Evolutionary conservation across 768 basidiomycete genomes (phyloP).

Genomic region (Termitomyces sp.): DNA sequence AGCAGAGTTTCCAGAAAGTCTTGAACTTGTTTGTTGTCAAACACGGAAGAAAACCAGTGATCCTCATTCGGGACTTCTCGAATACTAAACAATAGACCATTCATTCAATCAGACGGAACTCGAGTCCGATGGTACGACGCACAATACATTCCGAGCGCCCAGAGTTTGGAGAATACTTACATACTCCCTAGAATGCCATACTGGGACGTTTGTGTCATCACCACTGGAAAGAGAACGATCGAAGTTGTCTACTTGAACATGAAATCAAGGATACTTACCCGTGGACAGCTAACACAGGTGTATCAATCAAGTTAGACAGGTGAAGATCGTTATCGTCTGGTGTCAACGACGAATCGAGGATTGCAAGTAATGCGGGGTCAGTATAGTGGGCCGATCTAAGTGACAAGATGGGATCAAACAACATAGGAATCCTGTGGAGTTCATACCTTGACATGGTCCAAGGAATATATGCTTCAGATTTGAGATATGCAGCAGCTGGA

Average conservation of each 20-base stretch:
- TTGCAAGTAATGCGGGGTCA: conserved; percentile 66
- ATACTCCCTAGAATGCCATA: conserved; percentile 74
- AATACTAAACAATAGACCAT: conserved; percentile 31
- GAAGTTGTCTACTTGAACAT: neutral
- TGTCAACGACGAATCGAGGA: conserved; percentile 69
- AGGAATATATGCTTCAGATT: conserved; percentile 82
- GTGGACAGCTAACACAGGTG: conserved; percentile 69
- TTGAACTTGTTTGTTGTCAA: conserved; percentile 49
- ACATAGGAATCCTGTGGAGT: neutral
- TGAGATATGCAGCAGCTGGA: conserved; percentile 79
- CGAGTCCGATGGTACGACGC: neutral
- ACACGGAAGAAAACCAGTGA: conserved; percentile 67
- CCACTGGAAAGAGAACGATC: conserved; percentile 37
- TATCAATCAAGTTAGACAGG: conserved; percentile 68
- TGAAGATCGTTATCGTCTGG: conserved; percentile 88
- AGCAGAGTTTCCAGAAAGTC: conserved; percentile 43
- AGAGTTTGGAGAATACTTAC: conserved; percentile 51
- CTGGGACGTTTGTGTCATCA: conserved; percentile 81
- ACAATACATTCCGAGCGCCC: conserved; percentile 50
- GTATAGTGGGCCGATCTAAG: conserved; percentile 67
- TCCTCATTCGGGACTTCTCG: conserved; percentile 54
- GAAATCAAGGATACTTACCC: conserved; percentile 43
- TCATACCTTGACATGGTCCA: conserved; percentile 54
- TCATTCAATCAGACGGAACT: neutral
- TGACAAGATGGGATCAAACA: neutral